phyloP scores from a whole-genome alignment of 345 rosid genomes.

The Limnanthes douglasii region DNA sequence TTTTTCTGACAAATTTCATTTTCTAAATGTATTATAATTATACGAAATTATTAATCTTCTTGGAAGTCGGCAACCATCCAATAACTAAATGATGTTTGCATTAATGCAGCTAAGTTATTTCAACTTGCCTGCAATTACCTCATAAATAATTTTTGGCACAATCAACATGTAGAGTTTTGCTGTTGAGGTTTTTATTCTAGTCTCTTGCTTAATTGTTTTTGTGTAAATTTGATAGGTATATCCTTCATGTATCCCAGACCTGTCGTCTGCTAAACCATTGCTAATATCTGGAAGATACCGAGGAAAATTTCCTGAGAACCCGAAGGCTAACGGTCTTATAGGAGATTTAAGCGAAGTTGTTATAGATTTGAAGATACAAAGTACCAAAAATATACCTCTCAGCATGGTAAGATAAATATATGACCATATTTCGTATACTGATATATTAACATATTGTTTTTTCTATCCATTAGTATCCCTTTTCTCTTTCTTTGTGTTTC shows the following conservation, averaged over 20 bases:
- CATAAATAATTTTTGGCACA: too few relatives aligned
- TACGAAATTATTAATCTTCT: too few relatives aligned
- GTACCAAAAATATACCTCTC: conserved; percentile 40
- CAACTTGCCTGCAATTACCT: too few relatives aligned
- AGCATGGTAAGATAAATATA: conserved; percentile 25
- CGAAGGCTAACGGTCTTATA: conserved; percentile 33
- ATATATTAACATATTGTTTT: neutral
- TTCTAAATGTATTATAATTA: too few relatives aligned
- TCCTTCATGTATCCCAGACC: conserved; percentile 49
- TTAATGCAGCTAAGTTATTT: too few relatives aligned
- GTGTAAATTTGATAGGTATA: conserved; percentile 23
- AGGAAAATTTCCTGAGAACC: conserved; percentile 41
- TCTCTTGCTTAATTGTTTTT: conserved; percentile 7
- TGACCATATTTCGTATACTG: neutral
- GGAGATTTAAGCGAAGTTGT: conserved; percentile 41
- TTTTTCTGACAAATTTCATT: too few relatives aligned
- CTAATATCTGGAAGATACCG: conserved; percentile 48
- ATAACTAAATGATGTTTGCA: too few relatives aligned
- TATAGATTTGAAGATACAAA: conserved; percentile 38
- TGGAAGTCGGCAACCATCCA: too few relatives aligned
- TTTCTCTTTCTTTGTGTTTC: too few relatives aligned
- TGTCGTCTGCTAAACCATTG: conserved; percentile 42
- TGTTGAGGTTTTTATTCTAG: too few relatives aligned
- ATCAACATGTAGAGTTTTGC: too few relatives aligned
- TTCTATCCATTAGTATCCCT: too few relatives aligned